phyloP scores from a whole-genome alignment of 1,284 basidiomycete species.

The Bothia castanella region DNA sequence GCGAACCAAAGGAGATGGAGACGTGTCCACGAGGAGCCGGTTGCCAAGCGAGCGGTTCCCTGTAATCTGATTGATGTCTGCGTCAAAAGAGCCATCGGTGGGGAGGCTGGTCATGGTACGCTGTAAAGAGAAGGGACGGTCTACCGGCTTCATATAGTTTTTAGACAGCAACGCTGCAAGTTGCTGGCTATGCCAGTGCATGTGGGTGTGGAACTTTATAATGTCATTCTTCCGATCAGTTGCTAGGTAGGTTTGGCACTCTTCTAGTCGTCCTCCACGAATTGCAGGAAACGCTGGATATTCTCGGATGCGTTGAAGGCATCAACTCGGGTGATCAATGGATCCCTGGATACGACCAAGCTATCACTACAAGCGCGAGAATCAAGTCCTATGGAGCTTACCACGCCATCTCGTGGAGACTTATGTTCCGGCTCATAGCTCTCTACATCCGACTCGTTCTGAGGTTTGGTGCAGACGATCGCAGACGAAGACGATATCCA shows the following conservation, averaged over 20 bases:
- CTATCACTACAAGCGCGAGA: too few relatives aligned
- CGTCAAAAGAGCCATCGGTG: slow-evolving; percentile 6
- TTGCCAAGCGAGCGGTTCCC: not conserved
- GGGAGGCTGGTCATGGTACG: slow-evolving; percentile 27
- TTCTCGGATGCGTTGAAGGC: not conserved
- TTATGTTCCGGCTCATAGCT: too few relatives aligned
- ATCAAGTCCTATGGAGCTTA: too few relatives aligned
- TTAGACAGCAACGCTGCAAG: too few relatives aligned
- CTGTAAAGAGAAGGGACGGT: slow-evolving; percentile 9
- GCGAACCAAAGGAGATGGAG: not conserved
- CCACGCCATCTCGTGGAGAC: too few relatives aligned
- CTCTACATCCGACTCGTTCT: too few relatives aligned
- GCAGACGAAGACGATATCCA: too few relatives aligned
- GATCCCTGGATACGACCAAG: too few relatives aligned
- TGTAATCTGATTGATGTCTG: slow-evolving; percentile 9
- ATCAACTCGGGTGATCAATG: too few relatives aligned
- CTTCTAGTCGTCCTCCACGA: too few relatives aligned
- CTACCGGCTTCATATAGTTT: slow-evolving; percentile 19
- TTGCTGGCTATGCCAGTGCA: not conserved
- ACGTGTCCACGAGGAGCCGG: not conserved
- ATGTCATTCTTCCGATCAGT: slow-evolving; percentile 1
- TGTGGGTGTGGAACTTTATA: not conserved
- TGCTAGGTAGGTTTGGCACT: slow-evolving; percentile 8
- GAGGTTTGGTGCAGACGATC: too few relatives aligned
- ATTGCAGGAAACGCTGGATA: not conserved